Evolutionary conservation across 768 basidiomycete genomes (phyloP).

Genomic region (Hebeloma cylindrosporum): DNA sequence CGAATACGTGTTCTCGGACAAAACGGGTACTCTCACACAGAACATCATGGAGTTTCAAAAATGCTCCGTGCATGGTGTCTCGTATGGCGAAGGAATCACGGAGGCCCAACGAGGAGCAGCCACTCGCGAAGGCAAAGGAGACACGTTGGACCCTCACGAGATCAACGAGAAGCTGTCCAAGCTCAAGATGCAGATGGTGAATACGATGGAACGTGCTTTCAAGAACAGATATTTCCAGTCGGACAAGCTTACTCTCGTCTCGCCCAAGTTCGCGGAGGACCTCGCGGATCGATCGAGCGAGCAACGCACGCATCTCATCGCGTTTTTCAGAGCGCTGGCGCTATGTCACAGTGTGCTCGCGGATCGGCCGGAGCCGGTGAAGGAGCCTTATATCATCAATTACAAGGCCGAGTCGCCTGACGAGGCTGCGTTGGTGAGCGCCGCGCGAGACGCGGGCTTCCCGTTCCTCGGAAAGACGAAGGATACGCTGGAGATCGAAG

Average conservation of each 20-base stretch:
- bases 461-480: conserved; percentile 79
- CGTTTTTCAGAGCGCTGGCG: conserved; percentile 94
- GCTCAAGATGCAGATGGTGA: conserved; percentile 77
- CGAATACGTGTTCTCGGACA: conserved; percentile 89
- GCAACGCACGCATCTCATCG: conserved; percentile 67
- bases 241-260: conserved; percentile 84
- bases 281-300: conserved; percentile 58
- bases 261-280: conserved; percentile 81
- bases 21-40: conserved; percentile 96
- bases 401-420: conserved; percentile 98
- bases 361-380: conserved; percentile 65
- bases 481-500: conserved; percentile 82
- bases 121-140: conserved; percentile 71
- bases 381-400: conserved; percentile 61
- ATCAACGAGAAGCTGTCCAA: conserved; percentile 61
- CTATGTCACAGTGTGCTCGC: conserved; percentile 91
- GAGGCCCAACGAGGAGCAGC: conserved; percentile 95
- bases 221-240: conserved; percentile 84
- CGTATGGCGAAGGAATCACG: conserved; percentile 93
- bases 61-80: conserved; percentile 80
- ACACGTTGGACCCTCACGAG: conserved; percentile 67
- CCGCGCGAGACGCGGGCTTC: conserved; percentile 91
- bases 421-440: conserved; percentile 90
- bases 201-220: conserved; percentile 72
- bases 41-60: conserved; percentile 99